Percentiles rank a stretch among this genome's conserved stretches.
These are phyloP conservation scores for Ananas comosus DNA, from an alignment of 176 grass and related monocot genomes.

Conservation along the genomic window DNA sequence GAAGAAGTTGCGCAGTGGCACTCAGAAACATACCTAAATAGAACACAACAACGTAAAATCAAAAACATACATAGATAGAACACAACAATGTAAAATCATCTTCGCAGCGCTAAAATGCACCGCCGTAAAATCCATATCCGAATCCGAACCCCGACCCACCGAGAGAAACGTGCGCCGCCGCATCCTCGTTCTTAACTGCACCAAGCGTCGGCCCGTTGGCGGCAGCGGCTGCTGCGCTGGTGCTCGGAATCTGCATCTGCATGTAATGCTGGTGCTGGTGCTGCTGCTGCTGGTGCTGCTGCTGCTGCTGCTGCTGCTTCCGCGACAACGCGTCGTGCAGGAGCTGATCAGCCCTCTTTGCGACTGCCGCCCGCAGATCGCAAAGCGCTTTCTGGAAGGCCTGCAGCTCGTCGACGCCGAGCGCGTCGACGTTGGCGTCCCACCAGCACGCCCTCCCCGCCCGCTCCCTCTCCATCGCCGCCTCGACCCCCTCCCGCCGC, in stretches of 20 bases:
- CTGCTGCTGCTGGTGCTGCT: background rate
- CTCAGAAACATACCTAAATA: too few relatives aligned
- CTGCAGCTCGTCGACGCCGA: conserved; percentile 8
- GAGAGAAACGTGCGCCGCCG: background rate
- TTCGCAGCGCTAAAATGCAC: background rate
- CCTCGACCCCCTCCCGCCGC: background rate
- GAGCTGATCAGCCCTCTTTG: conserved; percentile 18
- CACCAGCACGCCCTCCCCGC: background rate
- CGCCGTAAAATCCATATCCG: background rate
- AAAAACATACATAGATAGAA: too few relatives aligned
- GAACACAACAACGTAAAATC: background rate
- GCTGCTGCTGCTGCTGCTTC: background rate
- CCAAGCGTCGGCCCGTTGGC: too few relatives aligned
- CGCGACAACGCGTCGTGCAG: conserved; percentile 6
- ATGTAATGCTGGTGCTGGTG: background rate
- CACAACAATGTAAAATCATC: background rate
- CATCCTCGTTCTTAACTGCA: background rate
- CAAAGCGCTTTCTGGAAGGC: conserved; percentile 10
- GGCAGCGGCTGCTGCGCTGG: too few relatives aligned
- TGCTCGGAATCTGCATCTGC: background rate
- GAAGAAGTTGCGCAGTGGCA: background rate
- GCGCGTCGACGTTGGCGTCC: conserved; percentile 12
- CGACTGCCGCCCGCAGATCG: conserved; percentile 8
- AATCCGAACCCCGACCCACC: background rate
- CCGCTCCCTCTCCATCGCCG: conserved; percentile 8